Evolutionary conservation across 2,329 filamentous ascomycete species (phyloP), one percentile per base, ranked within the genome.

Genomic region (Diaporthe destruens): DNA sequence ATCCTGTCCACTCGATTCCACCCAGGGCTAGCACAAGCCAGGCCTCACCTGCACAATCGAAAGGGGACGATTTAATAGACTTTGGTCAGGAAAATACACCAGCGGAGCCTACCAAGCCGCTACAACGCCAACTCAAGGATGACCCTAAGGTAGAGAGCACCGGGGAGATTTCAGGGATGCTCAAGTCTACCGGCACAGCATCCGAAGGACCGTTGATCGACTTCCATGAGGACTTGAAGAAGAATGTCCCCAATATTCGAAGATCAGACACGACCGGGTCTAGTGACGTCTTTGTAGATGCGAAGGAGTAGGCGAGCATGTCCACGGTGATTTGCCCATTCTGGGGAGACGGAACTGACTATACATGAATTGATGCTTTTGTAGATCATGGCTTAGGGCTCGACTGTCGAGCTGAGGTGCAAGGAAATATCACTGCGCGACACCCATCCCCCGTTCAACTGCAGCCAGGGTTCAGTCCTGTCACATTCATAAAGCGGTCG

Each of bases 1-100:
- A 84, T 54, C 82, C 86, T 70, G 84, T 86, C 80, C 88, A 88
- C 76, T 80, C 87, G 75, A 90, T 92, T 72, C 88, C 90, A 74
- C 85, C 88, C 74, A 84, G 84, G 63, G 74, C 76, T 51, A 71
- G 56, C 18, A 77, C 69, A 32, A 76, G 34, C 72, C 76, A 77
- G 36, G 77, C 75, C 12, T 76, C 78, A 29, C 55, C 65, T 2
- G 47, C 53, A 25, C 70, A 70, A 14, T 49, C 66, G 14, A 65
- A 51, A 11, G 36, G 61, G 23, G 80, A 80, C 42, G 83, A 89
- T 75, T 82, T 92, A 61, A 90, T 92, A 74, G 87, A 92, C 76
- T 87, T 91, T 76, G 87, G 86, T 9, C 85, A 87, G 71, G 81
- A 84, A 69, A 82, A 85, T 56, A 75, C 42, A 12, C 74, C 34